Evolutionary conservation across 1,284 basidiomycete genomes (phyloP), one percentile per base, ranked within the genome.

Genomic region (Rhodotorula sp.): DNA sequence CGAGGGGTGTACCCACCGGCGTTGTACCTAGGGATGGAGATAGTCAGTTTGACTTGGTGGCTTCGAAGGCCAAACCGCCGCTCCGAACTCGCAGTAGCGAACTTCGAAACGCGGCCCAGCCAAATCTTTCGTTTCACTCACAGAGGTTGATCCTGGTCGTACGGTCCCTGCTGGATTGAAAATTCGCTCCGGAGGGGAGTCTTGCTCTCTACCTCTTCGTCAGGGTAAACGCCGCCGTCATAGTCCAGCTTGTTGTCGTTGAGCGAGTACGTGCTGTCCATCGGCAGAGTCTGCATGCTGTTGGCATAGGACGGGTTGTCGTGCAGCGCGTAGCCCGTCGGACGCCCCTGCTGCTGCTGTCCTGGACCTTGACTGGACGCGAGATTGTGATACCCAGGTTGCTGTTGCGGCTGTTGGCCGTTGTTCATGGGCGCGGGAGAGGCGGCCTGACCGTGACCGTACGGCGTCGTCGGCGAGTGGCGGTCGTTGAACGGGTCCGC

Each of bases 61-160:
- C 26, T 51, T 24, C 42, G 6, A 24, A 18, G 12, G 14, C 12
- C 7, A 20, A 12, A 18, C 4, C 18, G 45, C 37, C n/a, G 33
- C 18, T 2, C 22, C 14, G 17, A 44, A 18, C 18, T 22, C 33
- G 29, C 60, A 42, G 37, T 42, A 12, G 37, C 37, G 10, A 42
- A 42, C 37, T 42, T 42, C 1, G 37, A 42, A 12, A 42, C 37
- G 37, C 37, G 2, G 37, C 37, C 37, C 37, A 42, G 37, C 37
- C 8, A 12, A 42, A 42, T 42, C 37, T 42, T 42, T 42, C 10
- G 37, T 12, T 14, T 12, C 8, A 56, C 68, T 54, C 37, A 71
- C 69, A 71, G 51, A 3, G 69, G 69, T 33, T 60, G 62, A 48
- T 70, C 69, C 12, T 37, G 69, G 59, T 71, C 69, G 60, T 71